These are phyloP conservation scores for Wickerhamomyces canadensis DNA, from an alignment of 805 yeast genomes.

Conservation along the genomic window DNA sequence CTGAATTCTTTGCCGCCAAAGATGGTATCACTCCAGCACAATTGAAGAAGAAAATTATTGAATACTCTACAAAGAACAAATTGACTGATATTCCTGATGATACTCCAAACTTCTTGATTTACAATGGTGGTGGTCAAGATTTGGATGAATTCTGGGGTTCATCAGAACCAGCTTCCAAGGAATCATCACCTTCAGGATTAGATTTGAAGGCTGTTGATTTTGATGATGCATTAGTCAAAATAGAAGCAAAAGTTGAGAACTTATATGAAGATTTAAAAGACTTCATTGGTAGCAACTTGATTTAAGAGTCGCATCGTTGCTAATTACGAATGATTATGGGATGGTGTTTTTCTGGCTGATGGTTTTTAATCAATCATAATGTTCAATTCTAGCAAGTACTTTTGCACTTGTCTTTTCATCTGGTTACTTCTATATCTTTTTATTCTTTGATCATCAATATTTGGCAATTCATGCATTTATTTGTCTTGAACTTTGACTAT, in stretches of 20 bases:
- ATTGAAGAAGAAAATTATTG: conserved; percentile 69
- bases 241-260: conserved; percentile 16
- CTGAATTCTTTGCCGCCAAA: conserved; percentile 54
- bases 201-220: conserved; percentile 8
- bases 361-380: not conserved
- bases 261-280: conserved; percentile 9
- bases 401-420: no score
- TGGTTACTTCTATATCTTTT: no score
- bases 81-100: conserved; percentile 62
- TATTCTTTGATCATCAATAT: no score
- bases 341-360: no score
- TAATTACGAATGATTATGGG: not conserved
- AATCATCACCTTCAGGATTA: no score
- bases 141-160: conserved; percentile 31
- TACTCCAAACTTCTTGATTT: conserved; percentile 73
- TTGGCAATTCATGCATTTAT: no score
- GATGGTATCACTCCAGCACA: conserved; percentile 61
- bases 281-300: conserved; percentile 1
- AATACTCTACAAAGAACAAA: conserved; percentile 56
- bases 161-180: no score
- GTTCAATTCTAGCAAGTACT: no score
- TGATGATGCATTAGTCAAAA: conserved; percentile 15
- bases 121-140: conserved; percentile 78
- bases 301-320: not conserved
- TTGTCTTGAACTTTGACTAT: no score